phyloP scores from a whole-genome alignment of 2,329 filamentous ascomycete genomes.

The Talaromyces albobiverticillius region DNA sequence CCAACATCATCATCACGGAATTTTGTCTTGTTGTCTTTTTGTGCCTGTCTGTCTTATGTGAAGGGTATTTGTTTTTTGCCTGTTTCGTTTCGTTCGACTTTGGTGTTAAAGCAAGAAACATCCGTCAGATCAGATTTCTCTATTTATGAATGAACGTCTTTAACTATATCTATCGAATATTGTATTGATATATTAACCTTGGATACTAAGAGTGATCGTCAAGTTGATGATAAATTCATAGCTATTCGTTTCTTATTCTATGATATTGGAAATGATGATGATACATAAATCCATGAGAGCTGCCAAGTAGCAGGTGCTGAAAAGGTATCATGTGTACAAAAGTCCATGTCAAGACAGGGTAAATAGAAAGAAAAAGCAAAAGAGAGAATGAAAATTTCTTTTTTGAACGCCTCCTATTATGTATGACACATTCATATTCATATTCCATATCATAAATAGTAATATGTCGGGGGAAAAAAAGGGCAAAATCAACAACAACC shows the following conservation, averaged over 20 bases:
- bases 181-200: background rate
- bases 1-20: constrained; percentile 1
- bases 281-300: too few species aligned
- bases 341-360: background rate
- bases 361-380: background rate
- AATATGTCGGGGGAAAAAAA: background rate
- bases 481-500: background rate
- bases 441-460: background rate
- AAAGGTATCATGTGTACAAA: too few species aligned
- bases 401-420: background rate
- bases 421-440: too few species aligned
- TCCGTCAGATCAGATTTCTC: background rate
- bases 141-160: background rate
- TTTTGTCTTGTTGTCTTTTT: background rate
- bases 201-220: too few species aligned
- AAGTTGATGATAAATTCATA: too few species aligned
- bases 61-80: background rate
- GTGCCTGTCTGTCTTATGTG: background rate
- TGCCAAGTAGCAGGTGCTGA: too few species aligned
- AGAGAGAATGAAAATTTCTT: background rate
- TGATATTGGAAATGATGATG: too few species aligned
- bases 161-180: background rate
- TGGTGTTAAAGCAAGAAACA: constrained; percentile 9
- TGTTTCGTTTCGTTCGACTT: background rate
- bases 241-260: too few species aligned